phyloP scores from a whole-genome alignment of 2,329 filamentous ascomycete genomes.

The Bipolaris oryzae region DNA sequence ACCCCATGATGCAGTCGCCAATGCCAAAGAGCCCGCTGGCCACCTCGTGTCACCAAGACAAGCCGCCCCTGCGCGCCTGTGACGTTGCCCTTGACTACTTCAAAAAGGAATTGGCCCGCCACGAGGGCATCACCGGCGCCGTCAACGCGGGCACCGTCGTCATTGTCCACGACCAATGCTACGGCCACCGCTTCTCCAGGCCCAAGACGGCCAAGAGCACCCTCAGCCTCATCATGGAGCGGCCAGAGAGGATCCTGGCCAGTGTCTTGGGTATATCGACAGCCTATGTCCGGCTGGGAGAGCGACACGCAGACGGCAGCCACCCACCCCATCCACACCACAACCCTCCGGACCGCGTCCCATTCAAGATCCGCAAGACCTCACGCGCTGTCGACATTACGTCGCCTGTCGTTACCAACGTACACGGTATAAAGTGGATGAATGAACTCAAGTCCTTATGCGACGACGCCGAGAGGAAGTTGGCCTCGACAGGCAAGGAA shows the following conservation, averaged over 20 bases:
- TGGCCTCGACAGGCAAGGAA: conserved; percentile 79
- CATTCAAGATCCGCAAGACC: conserved; percentile 87
- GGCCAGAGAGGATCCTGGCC: conserved; percentile 88
- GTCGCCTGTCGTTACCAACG: conserved; percentile 81
- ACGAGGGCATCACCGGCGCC: conserved; percentile 56
- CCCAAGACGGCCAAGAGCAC: conserved; percentile 75
- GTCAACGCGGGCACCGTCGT: conserved; percentile 70
- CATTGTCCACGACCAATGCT: conserved; percentile 90
- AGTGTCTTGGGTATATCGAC: conserved; percentile 79
- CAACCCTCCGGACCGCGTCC: conserved; percentile 65
- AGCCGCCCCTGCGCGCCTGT: conserved; percentile 56
- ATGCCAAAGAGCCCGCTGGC: conserved; percentile 50
- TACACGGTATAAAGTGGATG: conserved; percentile 94
- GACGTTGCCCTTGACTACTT: conserved; percentile 73
- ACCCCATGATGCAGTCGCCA: conserved; percentile 49
- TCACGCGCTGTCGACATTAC: conserved; percentile 71
- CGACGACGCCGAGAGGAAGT: conserved; percentile 74
- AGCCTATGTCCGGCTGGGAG: conserved; percentile 90
- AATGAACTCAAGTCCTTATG: conserved; percentile 87
- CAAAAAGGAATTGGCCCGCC: conserved; percentile 68
- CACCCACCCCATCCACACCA: conserved; percentile 70
- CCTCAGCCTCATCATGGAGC: conserved; percentile 84
- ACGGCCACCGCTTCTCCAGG: conserved; percentile 88
- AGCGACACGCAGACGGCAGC: conserved; percentile 73
- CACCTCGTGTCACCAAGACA: conserved; percentile 46